These are phyloP conservation scores for Lathyrus tuberosus DNA, from an alignment of 306 rosid species.

Conservation along the genomic window DNA sequence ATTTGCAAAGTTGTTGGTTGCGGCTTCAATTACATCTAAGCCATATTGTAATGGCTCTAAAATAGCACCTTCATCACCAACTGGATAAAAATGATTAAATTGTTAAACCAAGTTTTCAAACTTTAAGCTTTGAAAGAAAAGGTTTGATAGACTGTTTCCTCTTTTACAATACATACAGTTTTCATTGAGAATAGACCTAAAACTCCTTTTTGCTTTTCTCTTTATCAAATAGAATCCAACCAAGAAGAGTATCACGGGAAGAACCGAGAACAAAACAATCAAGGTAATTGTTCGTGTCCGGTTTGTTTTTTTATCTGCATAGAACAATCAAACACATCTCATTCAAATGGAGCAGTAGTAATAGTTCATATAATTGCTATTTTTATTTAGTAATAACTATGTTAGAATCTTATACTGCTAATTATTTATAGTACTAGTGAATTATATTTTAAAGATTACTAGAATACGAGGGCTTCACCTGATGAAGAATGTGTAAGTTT, in stretches of 20 bases:
- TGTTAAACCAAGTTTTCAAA: not conserved
- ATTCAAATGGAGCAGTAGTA: not conserved
- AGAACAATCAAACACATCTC: conserved; percentile 19
- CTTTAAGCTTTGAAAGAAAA: not conserved
- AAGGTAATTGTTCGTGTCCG: not conserved
- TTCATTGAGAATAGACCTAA: conserved; percentile 6
- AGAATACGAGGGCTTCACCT: not conserved
- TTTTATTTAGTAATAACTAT: not conserved
- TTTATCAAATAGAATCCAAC: conserved; percentile 16
- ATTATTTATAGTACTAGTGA: no score
- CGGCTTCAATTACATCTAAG: conserved; percentile 1
- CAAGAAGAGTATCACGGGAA: not conserved
- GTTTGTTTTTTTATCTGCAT: conserved; percentile 19
- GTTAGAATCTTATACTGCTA: no score
- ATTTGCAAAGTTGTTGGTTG: conserved; percentile 25
- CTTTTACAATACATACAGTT: conserved; percentile 15
- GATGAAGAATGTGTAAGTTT: not conserved
- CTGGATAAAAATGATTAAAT: conserved; percentile 9
- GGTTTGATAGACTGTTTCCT: not conserved
- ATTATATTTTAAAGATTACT: no score
- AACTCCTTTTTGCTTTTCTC: conserved; percentile 19
- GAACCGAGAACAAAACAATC: conserved; percentile 3
- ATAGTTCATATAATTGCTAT: not conserved
- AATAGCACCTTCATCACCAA: conserved; percentile 23
- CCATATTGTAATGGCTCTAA: conserved; percentile 15